Conservation (phyloP, 768 basidiomycete genomes). For the Boletus subparvulus region DNA sequence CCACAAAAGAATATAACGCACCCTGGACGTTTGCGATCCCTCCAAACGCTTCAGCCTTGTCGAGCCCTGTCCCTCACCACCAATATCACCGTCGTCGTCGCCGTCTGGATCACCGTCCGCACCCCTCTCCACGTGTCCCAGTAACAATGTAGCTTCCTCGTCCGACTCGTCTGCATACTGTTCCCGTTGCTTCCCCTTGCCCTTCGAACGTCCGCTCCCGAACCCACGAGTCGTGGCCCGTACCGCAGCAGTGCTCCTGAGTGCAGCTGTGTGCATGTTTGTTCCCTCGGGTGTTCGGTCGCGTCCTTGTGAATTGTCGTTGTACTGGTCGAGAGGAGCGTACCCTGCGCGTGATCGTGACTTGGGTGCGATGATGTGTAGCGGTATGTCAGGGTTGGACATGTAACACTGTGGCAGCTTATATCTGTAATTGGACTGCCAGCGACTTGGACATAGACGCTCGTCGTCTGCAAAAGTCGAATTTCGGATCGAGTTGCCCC, state of each 20-base stretch:
- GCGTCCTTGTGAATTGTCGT: constrained; percentile 22
- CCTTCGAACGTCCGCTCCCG: constrained; percentile 19
- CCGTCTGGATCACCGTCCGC: constrained; percentile 37
- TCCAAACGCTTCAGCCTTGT: constrained; percentile 28
- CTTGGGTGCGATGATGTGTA: constrained; percentile 54
- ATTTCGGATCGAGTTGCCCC: neutral
- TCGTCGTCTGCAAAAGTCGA: neutral
- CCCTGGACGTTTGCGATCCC: constrained; percentile 18
- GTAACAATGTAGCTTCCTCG: constrained; percentile 51
- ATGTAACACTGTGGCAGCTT: constrained; percentile 17
- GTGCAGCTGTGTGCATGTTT: constrained; percentile 32
- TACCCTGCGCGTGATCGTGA: constrained; percentile 47
- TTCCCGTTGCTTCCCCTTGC: constrained; percentile 49
- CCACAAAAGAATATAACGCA: constrained; percentile 9
- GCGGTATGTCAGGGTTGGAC: constrained; percentile 63
- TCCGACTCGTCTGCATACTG: constrained; percentile 63
- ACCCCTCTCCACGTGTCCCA: constrained; percentile 38
- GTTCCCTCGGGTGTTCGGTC: constrained; percentile 12
- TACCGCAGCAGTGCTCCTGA: constrained; percentile 36
- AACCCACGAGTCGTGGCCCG: constrained; percentile 21
- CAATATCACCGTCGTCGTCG: constrained; percentile 40
- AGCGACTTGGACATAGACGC: neutral
- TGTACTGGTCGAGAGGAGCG: constrained; percentile 39
- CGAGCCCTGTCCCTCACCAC: constrained; percentile 30
- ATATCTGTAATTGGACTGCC: constrained; percentile 1